A percentile compares a stretch with the other conserved stretches of the same genome.
These are phyloP conservation scores for Syzygium syzygioides DNA, from an alignment of 441 rosid genomes.

Conservation along the genomic window DNA sequence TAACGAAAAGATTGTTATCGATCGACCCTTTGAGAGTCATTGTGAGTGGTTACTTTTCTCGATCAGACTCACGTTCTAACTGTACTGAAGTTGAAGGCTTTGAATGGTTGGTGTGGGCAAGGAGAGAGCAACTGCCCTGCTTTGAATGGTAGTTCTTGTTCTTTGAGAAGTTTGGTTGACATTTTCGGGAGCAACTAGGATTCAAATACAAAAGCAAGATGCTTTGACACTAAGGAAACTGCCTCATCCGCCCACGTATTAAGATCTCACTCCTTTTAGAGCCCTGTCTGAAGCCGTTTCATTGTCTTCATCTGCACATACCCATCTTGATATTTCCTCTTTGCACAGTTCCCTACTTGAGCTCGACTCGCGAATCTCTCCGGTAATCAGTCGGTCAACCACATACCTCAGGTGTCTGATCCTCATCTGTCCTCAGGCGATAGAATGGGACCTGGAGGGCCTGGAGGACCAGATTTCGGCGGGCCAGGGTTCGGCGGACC, in stretches of 20 bases:
- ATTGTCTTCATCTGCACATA: not conserved
- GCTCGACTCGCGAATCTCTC: not conserved
- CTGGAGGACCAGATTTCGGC: conserved; percentile 25
- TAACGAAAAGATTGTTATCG: not conserved
- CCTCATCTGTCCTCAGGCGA: not conserved
- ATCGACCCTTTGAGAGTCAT: not conserved
- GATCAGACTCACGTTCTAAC: not conserved
- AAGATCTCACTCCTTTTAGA: not conserved
- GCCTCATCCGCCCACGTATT: not conserved
- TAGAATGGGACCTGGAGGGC: conserved; percentile 33
- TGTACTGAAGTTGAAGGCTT: not conserved
- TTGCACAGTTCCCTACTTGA: not conserved
- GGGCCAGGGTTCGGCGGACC: conserved; percentile 40
- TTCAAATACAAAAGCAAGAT: not conserved
- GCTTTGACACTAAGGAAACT: not conserved
- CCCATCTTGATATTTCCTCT: not conserved
- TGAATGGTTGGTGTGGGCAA: not conserved
- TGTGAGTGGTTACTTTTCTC: not conserved
- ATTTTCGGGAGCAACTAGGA: not conserved
- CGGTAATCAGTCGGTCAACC: not conserved
- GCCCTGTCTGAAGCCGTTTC: not conserved
- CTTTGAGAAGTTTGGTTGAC: not conserved
- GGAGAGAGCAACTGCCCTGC: not conserved
- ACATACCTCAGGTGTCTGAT: not conserved
- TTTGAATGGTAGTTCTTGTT: not conserved